phyloP scores from a whole-genome alignment of 2,329 filamentous ascomycete genomes.

The Diaporthe citrichinensis region DNA sequence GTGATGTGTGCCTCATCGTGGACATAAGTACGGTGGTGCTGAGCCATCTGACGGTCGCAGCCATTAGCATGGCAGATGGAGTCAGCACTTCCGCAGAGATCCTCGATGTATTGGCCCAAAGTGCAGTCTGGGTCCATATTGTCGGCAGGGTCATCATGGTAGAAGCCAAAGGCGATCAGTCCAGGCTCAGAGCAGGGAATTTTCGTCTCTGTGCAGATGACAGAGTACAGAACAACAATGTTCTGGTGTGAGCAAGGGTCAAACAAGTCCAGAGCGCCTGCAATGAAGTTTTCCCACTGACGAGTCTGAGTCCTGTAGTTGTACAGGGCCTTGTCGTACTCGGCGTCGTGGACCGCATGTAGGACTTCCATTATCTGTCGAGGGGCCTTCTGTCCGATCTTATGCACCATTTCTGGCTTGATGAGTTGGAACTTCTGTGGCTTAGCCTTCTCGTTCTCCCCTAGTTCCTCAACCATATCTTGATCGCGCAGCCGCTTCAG shows the following conservation, averaged over 20 bases:
- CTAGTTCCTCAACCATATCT: slow-evolving; percentile 69
- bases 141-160: slow-evolving; percentile 81
- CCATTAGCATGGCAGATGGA: slow-evolving; percentile 85
- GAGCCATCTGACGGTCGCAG: slow-evolving; percentile 89
- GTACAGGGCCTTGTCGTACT: slow-evolving; percentile 95
- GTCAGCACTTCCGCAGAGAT: slow-evolving; percentile 83
- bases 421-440: slow-evolving; percentile 89
- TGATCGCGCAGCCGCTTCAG: slow-evolving; percentile 88
- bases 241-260: slow-evolving; percentile 97
- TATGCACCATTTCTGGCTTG: slow-evolving; percentile 94
- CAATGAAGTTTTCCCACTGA: slow-evolving; percentile 96
- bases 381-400: slow-evolving; percentile 83
- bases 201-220: slow-evolving; percentile 93
- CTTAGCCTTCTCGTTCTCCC: slow-evolving; percentile 72
- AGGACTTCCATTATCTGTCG: slow-evolving; percentile 93
- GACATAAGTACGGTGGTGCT: slow-evolving; percentile 97
- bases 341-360: slow-evolving; percentile 94
- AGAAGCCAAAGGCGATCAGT: slow-evolving; percentile 91
- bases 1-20: slow-evolving; percentile 96
- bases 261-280: slow-evolving; percentile 89
- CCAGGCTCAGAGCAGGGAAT: slow-evolving; percentile 94
- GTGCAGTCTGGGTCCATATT: slow-evolving; percentile 88
- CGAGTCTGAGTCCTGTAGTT: slow-evolving; percentile 95
- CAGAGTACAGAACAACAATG: slow-evolving; percentile 93
- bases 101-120: slow-evolving; percentile 94